These are phyloP conservation scores for Pseudogymnoascus sp. DNA, from an alignment of 2,329 filamentous ascomycete species.

Conservation along the genomic window DNA sequence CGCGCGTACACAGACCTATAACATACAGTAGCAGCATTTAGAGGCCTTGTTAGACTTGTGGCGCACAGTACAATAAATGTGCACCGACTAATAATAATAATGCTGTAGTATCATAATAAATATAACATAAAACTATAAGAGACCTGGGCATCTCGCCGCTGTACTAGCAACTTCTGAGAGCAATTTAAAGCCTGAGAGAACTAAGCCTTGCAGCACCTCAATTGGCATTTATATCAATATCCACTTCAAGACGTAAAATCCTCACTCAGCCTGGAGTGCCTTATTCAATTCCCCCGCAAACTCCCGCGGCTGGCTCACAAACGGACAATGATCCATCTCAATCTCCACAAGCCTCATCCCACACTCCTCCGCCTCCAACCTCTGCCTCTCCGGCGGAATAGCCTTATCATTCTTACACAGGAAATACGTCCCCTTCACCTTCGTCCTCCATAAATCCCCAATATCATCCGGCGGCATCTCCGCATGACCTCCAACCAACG, in stretches of 20 bases:
- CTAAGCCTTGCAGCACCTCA: not conserved
- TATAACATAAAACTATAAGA: not conserved
- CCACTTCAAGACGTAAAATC: not conserved
- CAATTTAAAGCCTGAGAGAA: not conserved
- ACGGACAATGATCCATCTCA: conserved; percentile 11
- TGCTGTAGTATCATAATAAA: too few species aligned
- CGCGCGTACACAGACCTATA: too few species aligned
- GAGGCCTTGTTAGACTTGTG: too few species aligned
- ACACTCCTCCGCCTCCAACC: conserved; percentile 4
- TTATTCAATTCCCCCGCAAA: conserved; percentile 5
- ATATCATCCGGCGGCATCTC: conserved; percentile 7
- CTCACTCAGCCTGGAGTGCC: not conserved
- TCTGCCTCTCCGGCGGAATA: not conserved
- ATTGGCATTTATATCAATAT: not conserved
- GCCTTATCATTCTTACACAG: conserved; percentile 4
- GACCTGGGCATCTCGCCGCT: not conserved
- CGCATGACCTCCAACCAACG: not conserved
- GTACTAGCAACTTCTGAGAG: not conserved
- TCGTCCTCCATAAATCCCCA: conserved; percentile 1
- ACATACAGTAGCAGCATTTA: too few species aligned
- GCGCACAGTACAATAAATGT: too few species aligned
- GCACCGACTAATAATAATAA: too few species aligned
- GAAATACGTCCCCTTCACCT: conserved; percentile 1
- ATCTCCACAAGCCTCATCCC: conserved; percentile 1
- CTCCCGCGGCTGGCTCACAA: conserved; percentile 4